These are phyloP conservation scores for Neopestalotiopsis clavispora DNA, from an alignment of 2,329 filamentous ascomycete genomes.

Conservation along the genomic window DNA sequence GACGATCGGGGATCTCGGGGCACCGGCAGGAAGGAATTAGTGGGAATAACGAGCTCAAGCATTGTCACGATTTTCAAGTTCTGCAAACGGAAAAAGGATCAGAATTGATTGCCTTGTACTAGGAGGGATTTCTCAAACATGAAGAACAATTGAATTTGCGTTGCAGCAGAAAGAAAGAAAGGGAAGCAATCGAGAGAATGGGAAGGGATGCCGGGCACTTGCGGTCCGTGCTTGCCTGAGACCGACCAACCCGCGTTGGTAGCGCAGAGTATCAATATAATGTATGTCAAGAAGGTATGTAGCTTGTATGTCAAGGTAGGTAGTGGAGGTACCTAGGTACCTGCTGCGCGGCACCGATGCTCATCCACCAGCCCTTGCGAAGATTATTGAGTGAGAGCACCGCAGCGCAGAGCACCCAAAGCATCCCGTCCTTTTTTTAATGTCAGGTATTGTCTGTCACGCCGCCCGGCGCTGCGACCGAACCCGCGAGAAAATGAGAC, in stretches of 20 bases:
- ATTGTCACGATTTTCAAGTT: no score
- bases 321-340: background rate
- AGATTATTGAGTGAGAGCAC: slow-evolving; percentile 10
- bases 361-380: background rate
- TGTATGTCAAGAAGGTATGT: no score
- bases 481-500: slow-evolving; percentile 40
- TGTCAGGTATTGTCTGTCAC: slow-evolving; percentile 14
- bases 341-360: background rate
- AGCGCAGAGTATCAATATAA: no score
- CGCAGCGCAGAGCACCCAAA: slow-evolving; percentile 9
- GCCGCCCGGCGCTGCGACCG: slow-evolving; percentile 12
- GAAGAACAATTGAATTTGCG: no score
- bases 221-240: slow-evolving; percentile 1
- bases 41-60: no score
- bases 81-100: no score
- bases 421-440: slow-evolving; percentile 18
- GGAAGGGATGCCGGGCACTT: background rate
- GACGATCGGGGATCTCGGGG: background rate
- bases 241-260: background rate
- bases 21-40: no score
- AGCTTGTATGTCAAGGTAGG: background rate
- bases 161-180: no score
- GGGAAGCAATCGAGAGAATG: no score
- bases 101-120: background rate
- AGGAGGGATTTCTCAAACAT: background rate